Conservation (phyloP, 2,329 filamentous ascomycete species). For the Colletotrichum costaricense region DNA sequence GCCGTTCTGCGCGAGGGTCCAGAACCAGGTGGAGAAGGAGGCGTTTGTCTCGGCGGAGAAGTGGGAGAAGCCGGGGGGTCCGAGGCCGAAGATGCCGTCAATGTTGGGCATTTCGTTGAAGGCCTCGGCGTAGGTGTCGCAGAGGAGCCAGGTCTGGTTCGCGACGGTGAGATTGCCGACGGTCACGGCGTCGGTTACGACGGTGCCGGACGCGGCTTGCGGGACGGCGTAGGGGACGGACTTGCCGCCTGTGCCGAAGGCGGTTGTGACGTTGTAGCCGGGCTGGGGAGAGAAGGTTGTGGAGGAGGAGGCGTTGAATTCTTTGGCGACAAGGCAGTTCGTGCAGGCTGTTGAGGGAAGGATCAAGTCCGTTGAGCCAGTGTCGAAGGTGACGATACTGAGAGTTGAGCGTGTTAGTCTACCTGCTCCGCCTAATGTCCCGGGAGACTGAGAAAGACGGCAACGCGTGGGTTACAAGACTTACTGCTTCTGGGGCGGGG, state of each 20-base stretch:
- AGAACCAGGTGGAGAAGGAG: conserved; percentile 40
- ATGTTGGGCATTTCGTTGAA: conserved; percentile 41
- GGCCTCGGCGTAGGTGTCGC: conserved; percentile 41
- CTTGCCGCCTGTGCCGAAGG: conserved; percentile 44
- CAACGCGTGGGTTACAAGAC: background rate
- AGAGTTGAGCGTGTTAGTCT: background rate
- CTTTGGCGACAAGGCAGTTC: conserved; percentile 38
- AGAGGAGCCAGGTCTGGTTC: conserved; percentile 45
- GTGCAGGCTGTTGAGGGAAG: conserved; percentile 44
- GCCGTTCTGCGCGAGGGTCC: conserved; percentile 42
- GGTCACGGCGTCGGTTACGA: conserved; percentile 44
- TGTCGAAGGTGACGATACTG: conserved; percentile 48
- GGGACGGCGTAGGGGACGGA: conserved; percentile 40
- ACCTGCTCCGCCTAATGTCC: too few relatives aligned
- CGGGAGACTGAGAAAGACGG: too few relatives aligned
- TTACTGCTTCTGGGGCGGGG: conserved; percentile 12
- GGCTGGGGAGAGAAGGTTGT: conserved; percentile 42
- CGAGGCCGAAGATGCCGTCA: conserved; percentile 48
- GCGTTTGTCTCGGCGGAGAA: conserved; percentile 22
- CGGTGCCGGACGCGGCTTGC: conserved; percentile 40
- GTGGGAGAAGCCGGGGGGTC: conserved; percentile 30
- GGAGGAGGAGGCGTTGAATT: conserved; percentile 44
- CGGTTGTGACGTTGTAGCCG: conserved; percentile 27
- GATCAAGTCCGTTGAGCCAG: conserved; percentile 43
- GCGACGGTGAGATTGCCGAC: conserved; percentile 39